Evolutionary conservation across 1,284 basidiomycete genomes (phyloP).

Genomic region (Laetiporus sulphureus): DNA sequence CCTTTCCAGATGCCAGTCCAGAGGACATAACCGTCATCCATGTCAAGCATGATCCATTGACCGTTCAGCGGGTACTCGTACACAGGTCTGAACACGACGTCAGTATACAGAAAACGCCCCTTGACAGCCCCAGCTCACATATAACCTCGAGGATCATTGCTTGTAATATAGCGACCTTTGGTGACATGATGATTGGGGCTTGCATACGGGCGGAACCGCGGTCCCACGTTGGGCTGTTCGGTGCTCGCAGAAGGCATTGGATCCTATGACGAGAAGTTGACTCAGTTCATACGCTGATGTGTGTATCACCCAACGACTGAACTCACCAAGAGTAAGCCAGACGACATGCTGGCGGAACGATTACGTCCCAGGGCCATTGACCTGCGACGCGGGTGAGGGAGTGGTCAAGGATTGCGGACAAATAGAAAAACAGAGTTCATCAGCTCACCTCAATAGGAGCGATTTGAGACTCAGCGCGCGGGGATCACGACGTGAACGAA

Average conservation of each 20-base stretch:
- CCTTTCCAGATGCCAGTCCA: slow-evolving; percentile 91
- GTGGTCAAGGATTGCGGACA: slow-evolving; percentile 2
- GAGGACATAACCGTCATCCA: slow-evolving; percentile 80
- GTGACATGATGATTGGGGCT: slow-evolving; percentile 74
- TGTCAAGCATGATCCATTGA: slow-evolving; percentile 91
- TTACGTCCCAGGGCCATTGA: slow-evolving; percentile 24
- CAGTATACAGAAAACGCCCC: not conserved
- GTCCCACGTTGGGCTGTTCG: slow-evolving; percentile 28
- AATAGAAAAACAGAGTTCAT: no score
- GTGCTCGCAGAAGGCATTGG: slow-evolving; percentile 42
- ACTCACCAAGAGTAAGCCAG: slow-evolving; percentile 23
- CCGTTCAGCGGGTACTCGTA: slow-evolving; percentile 83
- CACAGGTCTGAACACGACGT: slow-evolving; percentile 51
- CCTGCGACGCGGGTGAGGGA: slow-evolving; percentile 1
- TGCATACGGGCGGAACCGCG: slow-evolving; percentile 69
- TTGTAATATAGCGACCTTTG: slow-evolving; percentile 80
- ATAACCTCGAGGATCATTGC: slow-evolving; percentile 81
- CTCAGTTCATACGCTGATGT: slow-evolving; percentile 1
- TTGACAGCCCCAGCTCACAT: slow-evolving; percentile 43
- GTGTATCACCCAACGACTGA: not conserved
- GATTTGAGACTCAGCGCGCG: slow-evolving; percentile 7
- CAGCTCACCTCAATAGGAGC: slow-evolving; percentile 4
- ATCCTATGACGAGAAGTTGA: slow-evolving; percentile 32
- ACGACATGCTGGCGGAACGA: slow-evolving; percentile 25
- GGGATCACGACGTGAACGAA: not conserved